Percentiles rank a stretch among this genome's conserved stretches.
phyloP scores from a whole-genome alignment of 306 rosid species.

The Medicago ruthenica region DNA sequence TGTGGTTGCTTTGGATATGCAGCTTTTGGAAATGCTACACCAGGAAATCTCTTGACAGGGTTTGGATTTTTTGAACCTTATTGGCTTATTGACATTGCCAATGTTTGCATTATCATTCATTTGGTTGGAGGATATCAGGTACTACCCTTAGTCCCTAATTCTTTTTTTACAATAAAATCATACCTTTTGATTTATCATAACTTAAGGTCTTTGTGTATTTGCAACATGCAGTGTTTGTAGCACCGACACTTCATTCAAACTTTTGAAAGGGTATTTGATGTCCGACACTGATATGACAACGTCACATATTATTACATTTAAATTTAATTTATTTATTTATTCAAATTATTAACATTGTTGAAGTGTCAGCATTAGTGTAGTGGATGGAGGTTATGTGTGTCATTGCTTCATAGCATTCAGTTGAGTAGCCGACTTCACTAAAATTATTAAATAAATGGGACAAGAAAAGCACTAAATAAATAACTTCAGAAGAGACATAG shows the following conservation, averaged over 20 bases:
- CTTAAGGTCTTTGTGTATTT: no score
- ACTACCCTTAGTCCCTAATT: conserved; percentile 37
- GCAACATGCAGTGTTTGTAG: neutral
- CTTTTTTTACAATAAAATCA: neutral
- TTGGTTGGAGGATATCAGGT: conserved; percentile 96
- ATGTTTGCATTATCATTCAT: conserved; percentile 78
- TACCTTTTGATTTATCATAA: no score
- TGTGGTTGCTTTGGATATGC: conserved; percentile 96
- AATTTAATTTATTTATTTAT: no score
- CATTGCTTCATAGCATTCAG: neutral
- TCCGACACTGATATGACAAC: neutral
- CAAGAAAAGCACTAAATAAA: neutral
- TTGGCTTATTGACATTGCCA: conserved; percentile 86
- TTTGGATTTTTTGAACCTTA: conserved; percentile 80
- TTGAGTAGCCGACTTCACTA: neutral
- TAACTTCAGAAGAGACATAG: neutral
- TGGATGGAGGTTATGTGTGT: no score
- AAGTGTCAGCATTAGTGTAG: no score
- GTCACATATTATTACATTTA: neutral
- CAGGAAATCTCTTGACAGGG: conserved; percentile 88
- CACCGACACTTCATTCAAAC: no score
- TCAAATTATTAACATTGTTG: no score
- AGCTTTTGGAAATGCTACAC: conserved; percentile 79
- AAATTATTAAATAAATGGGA: neutral
- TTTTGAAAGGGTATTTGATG: neutral